Base-by-base conservation (phyloP, 805 yeast genomes). In the Teunomyces stri region DNA sequence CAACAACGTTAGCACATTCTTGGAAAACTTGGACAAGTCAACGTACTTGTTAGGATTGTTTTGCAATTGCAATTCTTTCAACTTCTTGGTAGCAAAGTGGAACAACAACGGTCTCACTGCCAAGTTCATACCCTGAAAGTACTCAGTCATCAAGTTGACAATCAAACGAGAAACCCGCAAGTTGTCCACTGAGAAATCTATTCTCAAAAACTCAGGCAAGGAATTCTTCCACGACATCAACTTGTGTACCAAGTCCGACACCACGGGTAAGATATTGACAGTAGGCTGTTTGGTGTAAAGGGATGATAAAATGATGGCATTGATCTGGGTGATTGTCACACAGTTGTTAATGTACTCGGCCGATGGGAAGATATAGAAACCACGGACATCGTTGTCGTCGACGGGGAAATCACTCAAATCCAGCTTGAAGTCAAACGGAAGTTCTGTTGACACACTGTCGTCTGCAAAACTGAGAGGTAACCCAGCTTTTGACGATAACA, bases 401-500 rank as follows among this genome's bases (percentile, higher is more conserved):
- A 54, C 51, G 2, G 75, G 69, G 42, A 64, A 66, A 46, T 68
- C 69, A 22, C 56, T 59, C 39, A 69, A 46, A 3, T 79, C 72
- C 79, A 82, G 79, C 51, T 83, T 86, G 62, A 82, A 84, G 69
- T 80, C 91, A 45, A 77, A 78, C 0, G 95, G 95, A 20, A 87
- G 68, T 47, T 81, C 90, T 0, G 91, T 84, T 2, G 89, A 82
- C 15, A 91, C 85, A 50, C 92, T 87, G 49, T 85, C 87, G 60
- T 87, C 94, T 0, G 94, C 84, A 49, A 91, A 78, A 45, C 89
- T 81, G 37, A 87, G 62, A 0, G 95, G 95, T 21, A 87, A 66
- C 0, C 95, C 95, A 0, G 91, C 91, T 58, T 87, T 87, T 10
- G 91, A 84, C 5, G 89, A 84, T 35, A 87, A 65, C 92, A 87